Conservation (phyloP, 176 grass and related monocot genomes). For the Eragrostis nindensis region DNA sequence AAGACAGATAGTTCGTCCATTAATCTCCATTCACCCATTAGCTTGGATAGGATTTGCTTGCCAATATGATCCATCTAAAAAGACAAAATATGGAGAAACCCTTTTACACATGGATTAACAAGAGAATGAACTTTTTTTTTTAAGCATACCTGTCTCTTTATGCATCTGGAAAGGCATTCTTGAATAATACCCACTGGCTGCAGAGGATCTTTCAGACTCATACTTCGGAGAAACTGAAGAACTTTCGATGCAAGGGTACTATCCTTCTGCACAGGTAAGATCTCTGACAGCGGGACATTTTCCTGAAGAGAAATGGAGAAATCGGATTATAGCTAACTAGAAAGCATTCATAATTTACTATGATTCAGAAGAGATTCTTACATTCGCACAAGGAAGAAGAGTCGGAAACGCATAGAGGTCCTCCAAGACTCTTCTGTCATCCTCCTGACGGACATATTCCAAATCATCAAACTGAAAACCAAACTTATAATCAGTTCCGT, state of each 20-base stretch:
- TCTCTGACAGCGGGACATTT: constrained; percentile 64
- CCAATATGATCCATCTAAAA: constrained; percentile 87
- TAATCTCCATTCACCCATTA: constrained; percentile 94
- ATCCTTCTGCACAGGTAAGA: constrained; percentile 88
- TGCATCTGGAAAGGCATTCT: constrained; percentile 80
- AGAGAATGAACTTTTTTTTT: constrained; percentile 19
- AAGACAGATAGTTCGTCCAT: constrained; percentile 93
- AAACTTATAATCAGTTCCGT: constrained; percentile 85
- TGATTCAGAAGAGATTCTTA: constrained; percentile 42
- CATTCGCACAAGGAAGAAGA: constrained; percentile 83
- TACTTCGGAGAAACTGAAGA: constrained; percentile 78
- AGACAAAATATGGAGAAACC: constrained; percentile 18
- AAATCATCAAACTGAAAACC: constrained; percentile 70
- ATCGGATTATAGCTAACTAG: constrained; percentile 33
- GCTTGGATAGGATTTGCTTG: constrained; percentile 75
- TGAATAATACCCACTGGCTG: constrained; percentile 87
- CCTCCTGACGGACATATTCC: constrained; percentile 55
- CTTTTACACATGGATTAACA: constrained; percentile 26
- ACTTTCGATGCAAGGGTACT: constrained; percentile 79
- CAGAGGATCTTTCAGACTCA: constrained; percentile 64
- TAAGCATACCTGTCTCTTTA: constrained; percentile 81
- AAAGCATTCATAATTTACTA: constrained; percentile 31
- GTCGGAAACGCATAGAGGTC: constrained; percentile 74
- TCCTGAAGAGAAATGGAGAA: constrained; percentile 51
- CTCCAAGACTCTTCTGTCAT: constrained; percentile 70